These are phyloP conservation scores for Fusarium acutatum DNA, from an alignment of 2,329 filamentous ascomycete genomes.

Conservation along the genomic window DNA sequence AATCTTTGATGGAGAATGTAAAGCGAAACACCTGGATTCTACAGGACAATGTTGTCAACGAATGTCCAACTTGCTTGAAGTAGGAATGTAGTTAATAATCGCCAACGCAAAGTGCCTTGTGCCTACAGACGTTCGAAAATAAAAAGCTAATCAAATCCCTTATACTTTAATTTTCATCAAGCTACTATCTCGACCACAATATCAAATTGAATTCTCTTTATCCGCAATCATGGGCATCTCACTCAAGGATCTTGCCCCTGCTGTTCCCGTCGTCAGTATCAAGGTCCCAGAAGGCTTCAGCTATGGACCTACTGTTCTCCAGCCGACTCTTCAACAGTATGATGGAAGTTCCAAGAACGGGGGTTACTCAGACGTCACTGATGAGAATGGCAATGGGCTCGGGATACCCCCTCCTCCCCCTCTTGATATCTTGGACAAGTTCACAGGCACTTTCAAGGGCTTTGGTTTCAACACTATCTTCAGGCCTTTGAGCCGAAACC, in stretches of 20 bases:
- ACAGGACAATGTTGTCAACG: rapidly evolving
- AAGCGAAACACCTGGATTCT: not conserved
- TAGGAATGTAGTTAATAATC: not conserved
- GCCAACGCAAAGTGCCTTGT: rapidly evolving
- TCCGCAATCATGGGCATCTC: not conserved
- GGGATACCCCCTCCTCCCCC: rapidly evolving
- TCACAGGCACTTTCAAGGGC: not conserved
- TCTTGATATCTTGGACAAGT: not conserved
- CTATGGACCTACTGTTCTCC: not conserved
- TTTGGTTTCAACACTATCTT: not conserved
- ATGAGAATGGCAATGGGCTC: not conserved
- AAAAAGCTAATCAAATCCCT: not conserved
- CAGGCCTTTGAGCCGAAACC: not conserved
- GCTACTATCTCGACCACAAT: no score
- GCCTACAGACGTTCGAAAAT: rapidly evolving
- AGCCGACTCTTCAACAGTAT: not conserved
- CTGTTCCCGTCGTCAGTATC: not conserved
- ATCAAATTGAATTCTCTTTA: no score
- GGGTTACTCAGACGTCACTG: not conserved
- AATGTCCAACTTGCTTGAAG: rapidly evolving
- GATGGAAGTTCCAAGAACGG: not conserved
- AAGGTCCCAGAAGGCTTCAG: not conserved
- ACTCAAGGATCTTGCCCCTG: not conserved
- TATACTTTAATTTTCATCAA: not conserved
- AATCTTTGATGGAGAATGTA: rapidly evolving